A percentile compares a stretch with the other conserved stretches of the same genome.
Evolutionary conservation across 768 basidiomycete genomes (phyloP).

Genomic region (Butyriboletus loyo): DNA sequence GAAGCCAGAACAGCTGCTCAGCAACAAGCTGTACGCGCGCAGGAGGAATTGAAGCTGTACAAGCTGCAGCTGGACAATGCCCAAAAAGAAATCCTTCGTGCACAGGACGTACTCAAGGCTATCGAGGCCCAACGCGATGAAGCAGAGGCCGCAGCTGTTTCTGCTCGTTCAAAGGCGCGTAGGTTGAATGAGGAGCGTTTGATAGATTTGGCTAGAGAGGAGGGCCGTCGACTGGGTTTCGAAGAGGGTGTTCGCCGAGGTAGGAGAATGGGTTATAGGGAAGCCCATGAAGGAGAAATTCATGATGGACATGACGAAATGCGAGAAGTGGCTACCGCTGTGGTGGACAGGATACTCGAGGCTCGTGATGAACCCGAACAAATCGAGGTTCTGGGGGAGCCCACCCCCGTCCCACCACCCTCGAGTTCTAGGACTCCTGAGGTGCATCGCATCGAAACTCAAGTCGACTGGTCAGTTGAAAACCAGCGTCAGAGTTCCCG

Average conservation of each 20-base stretch:
- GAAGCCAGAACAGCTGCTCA: constrained; percentile 31
- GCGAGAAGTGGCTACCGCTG: constrained; percentile 15
- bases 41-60: constrained; percentile 53
- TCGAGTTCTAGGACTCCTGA: constrained; percentile 18
- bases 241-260: constrained; percentile 45
- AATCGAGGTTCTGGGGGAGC: constrained; percentile 14
- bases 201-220: constrained; percentile 49
- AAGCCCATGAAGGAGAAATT: constrained; percentile 18
- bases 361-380: constrained; percentile 20
- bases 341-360: constrained; percentile 28
- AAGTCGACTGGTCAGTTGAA: constrained; percentile 16
- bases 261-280: constrained; percentile 29
- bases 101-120: constrained; percentile 49
- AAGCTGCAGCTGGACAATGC: constrained; percentile 57
- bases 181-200: constrained; percentile 45
- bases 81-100: constrained; percentile 55
- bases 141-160: constrained; percentile 46
- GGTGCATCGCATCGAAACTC: constrained; percentile 24
- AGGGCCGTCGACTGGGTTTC: constrained; percentile 51
- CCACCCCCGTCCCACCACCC: constrained; percentile 17
- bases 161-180: constrained; percentile 44
- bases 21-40: constrained; percentile 30
- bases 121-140: constrained; percentile 47
- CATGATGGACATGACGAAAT: constrained; percentile 16
- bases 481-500: constrained; percentile 17